Base-by-base conservation (phyloP, 805 yeast species). In the Teunomyces tritomae region DNA sequence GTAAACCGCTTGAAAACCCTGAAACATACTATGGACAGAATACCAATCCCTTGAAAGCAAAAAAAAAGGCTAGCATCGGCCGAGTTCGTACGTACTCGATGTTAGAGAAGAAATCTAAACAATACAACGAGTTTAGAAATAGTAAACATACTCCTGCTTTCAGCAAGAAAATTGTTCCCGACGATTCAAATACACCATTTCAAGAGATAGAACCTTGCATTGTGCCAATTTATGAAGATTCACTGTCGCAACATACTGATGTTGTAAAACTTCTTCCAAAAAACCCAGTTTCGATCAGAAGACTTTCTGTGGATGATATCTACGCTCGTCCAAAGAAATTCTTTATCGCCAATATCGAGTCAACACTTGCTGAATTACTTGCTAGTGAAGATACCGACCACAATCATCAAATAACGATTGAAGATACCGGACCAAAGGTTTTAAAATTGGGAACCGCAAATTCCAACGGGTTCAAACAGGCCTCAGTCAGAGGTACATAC, bases 401-500 rank as follows among this genome's bases (percentile, higher is more conserved):
- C 45, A 85, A 91, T 62, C 83, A 68, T 63, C 97, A 91, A 65
- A 90, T 87, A 60, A 87, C 96, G 6, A 83, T 87, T 43, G 95
- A 87, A 57, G 95, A 88, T 59, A 79, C 80, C 2, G 95, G 95
- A 1, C 94, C 95, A 3, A 87, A 87, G 61, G 89, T 84, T n/a
- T 69, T 87, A 49, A 78, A 80, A 56, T 71, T 88, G 10, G 94
- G 94, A 7, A 89, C 97, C 2, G 89, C 84, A 32, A 87, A 87
- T 61, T 89, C 96, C 3, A 81, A 83, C 57, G 97, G 97, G 1
- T 88, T 68, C 68, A 83, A 80, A 33, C 84, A 80, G 55, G 78
- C 79, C 46, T 87, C 84, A 50, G 77, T 90, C 47, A 71, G 96
- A 49, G 97, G 97, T 3, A 90, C 96, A 0, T 90, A 90, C 61